These are phyloP conservation scores for Microcyclosporella mali DNA, from an alignment of 2,329 filamentous ascomycete genomes.

Conservation along the genomic window DNA sequence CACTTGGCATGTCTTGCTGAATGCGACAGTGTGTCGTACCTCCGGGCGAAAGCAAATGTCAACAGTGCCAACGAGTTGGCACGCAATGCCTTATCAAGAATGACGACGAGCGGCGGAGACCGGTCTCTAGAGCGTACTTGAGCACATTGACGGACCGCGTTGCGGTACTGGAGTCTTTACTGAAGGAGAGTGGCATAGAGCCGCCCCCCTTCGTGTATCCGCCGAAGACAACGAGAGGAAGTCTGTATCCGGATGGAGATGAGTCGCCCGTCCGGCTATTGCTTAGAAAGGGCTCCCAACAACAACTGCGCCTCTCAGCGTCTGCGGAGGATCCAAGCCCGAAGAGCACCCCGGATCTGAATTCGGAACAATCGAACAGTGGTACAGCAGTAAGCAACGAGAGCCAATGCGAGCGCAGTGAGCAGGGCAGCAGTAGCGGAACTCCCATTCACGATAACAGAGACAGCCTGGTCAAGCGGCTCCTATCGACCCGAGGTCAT, in stretches of 20 bases:
- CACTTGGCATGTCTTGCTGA: neutral
- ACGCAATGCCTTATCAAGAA: constrained; percentile 24
- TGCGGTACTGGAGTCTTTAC: constrained; percentile 20
- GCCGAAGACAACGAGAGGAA: constrained; percentile 22
- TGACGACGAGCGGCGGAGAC: constrained; percentile 22
- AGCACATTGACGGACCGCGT: constrained; percentile 22
- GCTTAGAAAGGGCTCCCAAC: neutral
- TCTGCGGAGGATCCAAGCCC: constrained; percentile 16
- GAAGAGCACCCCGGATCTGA: constrained; percentile 10
- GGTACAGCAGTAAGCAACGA: constrained; percentile 10
- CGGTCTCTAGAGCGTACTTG: constrained; percentile 24
- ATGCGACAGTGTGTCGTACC: constrained; percentile 19
- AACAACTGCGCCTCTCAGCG: neutral
- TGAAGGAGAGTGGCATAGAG: constrained; percentile 18
- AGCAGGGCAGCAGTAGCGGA: constrained; percentile 11
- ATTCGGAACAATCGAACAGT: constrained; percentile 9
- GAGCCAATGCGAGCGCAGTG: constrained; percentile 8
- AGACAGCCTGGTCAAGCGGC: constrained; percentile 18
- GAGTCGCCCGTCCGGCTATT: constrained; percentile 13
- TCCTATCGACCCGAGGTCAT: constrained; percentile 23
- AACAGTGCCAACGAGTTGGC: constrained; percentile 20
- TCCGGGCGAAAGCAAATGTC: constrained; percentile 16
- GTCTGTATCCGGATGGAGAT: constrained; percentile 16
- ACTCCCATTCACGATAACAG: constrained; percentile 21
- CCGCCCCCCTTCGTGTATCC: constrained; percentile 21